phyloP scores from a whole-genome alignment of 2,329 filamentous ascomycete genomes.

The Mycosphaerella sp. region DNA sequence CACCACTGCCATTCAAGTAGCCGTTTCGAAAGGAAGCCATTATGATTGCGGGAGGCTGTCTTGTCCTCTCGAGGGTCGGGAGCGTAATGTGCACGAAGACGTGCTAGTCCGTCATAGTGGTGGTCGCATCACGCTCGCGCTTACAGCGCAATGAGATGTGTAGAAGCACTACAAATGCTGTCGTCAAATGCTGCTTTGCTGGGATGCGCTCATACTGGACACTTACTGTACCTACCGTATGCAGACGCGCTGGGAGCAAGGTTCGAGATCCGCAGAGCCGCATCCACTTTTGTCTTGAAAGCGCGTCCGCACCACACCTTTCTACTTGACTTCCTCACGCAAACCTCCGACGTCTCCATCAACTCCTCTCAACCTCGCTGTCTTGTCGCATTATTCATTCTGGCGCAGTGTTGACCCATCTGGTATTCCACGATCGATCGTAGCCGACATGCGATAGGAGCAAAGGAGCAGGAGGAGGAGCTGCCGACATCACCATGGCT shows the following conservation, averaged over 20 bases:
- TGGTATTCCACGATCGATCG: neutral
- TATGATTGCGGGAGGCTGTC: neutral
- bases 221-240: neutral
- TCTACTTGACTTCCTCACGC: neutral
- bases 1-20: conserved; percentile 38
- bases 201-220: neutral
- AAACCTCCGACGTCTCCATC: neutral
- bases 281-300: neutral
- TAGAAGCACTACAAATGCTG: neutral
- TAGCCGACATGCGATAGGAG: conserved; percentile 5
- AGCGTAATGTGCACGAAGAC: neutral
- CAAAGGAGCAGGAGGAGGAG: conserved; percentile 1
- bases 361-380: neutral
- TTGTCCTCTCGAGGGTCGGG: neutral
- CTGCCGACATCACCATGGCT: conserved; percentile 42
- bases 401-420: neutral
- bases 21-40: conserved; percentile 8
- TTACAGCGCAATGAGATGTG: neutral
- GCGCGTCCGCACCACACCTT: neutral
- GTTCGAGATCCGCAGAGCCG: neutral
- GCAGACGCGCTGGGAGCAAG: neutral
- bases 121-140: neutral
- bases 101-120: neutral
- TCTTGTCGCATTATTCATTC: neutral
- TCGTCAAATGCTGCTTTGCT: neutral